Percentiles rank a stretch among this genome's conserved stretches.
Evolutionary conservation across 2,329 filamentous ascomycete species (phyloP).

Genomic region (Coniochaeta prunicola): DNA sequence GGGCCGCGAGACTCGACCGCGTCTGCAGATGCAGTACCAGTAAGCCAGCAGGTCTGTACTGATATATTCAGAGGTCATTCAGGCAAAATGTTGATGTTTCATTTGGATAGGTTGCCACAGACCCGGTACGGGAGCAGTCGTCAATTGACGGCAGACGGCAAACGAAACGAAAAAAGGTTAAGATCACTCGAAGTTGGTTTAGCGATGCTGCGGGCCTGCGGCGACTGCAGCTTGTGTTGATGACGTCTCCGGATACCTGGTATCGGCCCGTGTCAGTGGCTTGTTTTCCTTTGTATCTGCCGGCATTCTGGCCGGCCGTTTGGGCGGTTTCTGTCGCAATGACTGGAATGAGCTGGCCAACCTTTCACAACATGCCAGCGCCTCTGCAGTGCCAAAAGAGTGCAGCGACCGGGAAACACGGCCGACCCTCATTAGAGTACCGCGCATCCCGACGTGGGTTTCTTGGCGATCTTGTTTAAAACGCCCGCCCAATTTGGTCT

Average conservation of each 20-base stretch:
- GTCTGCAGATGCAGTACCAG: background rate
- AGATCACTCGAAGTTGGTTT: background rate
- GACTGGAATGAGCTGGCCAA: background rate
- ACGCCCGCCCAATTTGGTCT: background rate
- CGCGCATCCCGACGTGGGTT: background rate
- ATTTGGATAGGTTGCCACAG: background rate
- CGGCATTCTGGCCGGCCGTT: background rate
- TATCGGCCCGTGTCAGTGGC: background rate
- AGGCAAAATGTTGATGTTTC: background rate
- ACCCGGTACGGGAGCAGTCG: background rate
- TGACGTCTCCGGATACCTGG: background rate
- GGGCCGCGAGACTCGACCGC: background rate
- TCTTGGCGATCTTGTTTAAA: background rate
- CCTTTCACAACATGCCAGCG: background rate
- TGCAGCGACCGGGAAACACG: background rate
- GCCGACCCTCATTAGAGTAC: background rate
- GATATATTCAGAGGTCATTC: background rate
- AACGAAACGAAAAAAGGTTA: background rate
- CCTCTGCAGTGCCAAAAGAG: background rate
- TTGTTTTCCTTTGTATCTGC: background rate
- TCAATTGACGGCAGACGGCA: background rate
- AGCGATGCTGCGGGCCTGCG: background rate
- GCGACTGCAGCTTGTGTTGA: background rate
- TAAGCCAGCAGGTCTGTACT: background rate
- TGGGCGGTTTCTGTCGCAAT: background rate